Conservation (phyloP, 1,284 basidiomycete species). For the Marasmius tenuissimus region DNA sequence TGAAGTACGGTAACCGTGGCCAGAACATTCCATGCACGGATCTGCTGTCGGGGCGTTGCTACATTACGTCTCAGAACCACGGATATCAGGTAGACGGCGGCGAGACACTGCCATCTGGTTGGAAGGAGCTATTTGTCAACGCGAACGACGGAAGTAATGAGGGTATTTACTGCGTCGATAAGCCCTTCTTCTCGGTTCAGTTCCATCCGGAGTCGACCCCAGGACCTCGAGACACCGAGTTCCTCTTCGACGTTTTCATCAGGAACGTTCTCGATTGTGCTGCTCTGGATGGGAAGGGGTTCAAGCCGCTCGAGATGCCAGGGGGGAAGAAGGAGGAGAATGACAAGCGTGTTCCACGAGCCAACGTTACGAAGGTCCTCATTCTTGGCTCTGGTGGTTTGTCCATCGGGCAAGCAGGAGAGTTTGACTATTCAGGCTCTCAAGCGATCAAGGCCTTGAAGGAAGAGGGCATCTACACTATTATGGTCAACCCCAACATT, state of each 20-base stretch:
- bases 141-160: conserved; percentile 98
- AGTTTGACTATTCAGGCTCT: conserved; percentile 99
- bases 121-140: conserved; percentile 95
- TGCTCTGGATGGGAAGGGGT: conserved; percentile 51
- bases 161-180: conserved; percentile 90
- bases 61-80: conserved; percentile 99
- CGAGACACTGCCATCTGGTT: conserved; percentile 75
- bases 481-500: conserved; percentile 98
- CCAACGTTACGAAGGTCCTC: conserved; percentile 89
- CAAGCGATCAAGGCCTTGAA: conserved; percentile 99
- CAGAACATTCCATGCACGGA: conserved; percentile 99
- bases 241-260: conserved; percentile 98
- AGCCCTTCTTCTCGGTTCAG: conserved; percentile 98
- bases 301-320: conserved; percentile 76
- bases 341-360: conserved; percentile 73
- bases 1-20: conserved; percentile 99
- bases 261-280: conserved; percentile 82
- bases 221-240: conserved; percentile 98
- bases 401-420: conserved; percentile 97
- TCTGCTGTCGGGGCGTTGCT: conserved; percentile 91
- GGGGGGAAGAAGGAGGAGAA: conserved; percentile 88
- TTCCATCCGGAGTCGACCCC: conserved; percentile 99
- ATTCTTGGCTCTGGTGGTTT: conserved; percentile 98
- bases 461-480: conserved; percentile 98
- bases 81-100: conserved; percentile 91